A percentile compares a stretch with the other conserved stretches of the same genome.
Conservation (phyloP, 805 yeast species). For the Candida caryicola region DNA sequence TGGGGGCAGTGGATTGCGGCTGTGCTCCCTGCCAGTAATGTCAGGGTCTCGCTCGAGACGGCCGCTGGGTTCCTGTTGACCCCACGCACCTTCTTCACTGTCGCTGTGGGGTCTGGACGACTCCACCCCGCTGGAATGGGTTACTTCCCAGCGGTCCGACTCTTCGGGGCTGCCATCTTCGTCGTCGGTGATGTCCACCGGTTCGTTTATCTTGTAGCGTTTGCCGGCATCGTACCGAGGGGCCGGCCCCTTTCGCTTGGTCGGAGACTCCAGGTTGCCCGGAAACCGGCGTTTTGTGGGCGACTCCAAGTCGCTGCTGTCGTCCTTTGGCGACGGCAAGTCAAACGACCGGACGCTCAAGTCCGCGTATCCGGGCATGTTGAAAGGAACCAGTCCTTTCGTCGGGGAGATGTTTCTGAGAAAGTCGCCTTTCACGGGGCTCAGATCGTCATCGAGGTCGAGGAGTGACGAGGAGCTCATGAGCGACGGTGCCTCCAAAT, state of each 20-base stretch:
- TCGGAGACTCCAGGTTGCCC: not conserved
- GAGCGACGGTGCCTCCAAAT: not conserved
- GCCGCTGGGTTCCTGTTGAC: not conserved
- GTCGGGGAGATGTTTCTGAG: constrained; percentile 3
- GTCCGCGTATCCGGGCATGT: no score
- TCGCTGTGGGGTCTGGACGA: not conserved
- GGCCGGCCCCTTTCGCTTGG: no score
- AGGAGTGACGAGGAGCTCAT: not conserved
- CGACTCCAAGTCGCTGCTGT: not conserved
- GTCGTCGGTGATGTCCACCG: not conserved
- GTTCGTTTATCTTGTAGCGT: not conserved
- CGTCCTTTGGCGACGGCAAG: not conserved
- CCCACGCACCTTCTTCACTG: not conserved
- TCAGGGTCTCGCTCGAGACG: no score
- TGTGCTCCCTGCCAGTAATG: not conserved
- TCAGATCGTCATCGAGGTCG: not conserved
- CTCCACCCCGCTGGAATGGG: not conserved
- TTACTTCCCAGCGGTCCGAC: not conserved
- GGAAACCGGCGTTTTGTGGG: not conserved
- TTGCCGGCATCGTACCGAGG: not conserved
- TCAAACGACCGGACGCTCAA: no score
- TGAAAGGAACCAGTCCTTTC: constrained; percentile 1
- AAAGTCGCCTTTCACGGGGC: constrained; percentile 1
- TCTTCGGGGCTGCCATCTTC: not conserved
- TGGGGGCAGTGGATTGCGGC: no score